phyloP scores from a whole-genome alignment of 2,329 filamentous ascomycete genomes.

The Fusarium miscanthi region DNA sequence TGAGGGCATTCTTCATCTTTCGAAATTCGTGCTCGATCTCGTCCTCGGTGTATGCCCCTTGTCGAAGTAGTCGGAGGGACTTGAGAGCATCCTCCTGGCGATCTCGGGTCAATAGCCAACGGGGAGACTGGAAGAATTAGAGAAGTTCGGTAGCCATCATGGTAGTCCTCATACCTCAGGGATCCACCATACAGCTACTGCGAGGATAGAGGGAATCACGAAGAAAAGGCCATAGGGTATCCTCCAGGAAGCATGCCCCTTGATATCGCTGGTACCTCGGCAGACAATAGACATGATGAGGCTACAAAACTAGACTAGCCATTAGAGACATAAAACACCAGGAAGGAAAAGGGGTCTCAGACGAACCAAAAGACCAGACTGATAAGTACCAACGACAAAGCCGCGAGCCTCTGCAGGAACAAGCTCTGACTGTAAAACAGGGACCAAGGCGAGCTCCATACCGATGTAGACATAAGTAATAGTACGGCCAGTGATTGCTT shows the following conservation, averaged over 20 bases:
- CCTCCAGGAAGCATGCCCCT: constrained; percentile 47
- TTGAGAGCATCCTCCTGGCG: constrained; percentile 46
- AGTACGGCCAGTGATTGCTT: constrained; percentile 51
- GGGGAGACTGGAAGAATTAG: constrained; percentile 41
- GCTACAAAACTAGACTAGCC: constrained; percentile 16
- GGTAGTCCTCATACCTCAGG: neutral
- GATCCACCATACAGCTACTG: constrained; percentile 4
- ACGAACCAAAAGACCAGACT: constrained; percentile 24
- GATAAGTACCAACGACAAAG: constrained; percentile 51
- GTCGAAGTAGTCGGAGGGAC: constrained; percentile 40
- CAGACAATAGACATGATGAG: constrained; percentile 43
- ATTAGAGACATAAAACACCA: neutral
- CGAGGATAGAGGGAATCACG: constrained; percentile 47
- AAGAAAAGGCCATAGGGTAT: constrained; percentile 52
- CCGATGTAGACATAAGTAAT: constrained; percentile 49
- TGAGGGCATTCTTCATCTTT: constrained; percentile 26
- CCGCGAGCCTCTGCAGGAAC: constrained; percentile 43
- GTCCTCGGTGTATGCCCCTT: constrained; percentile 38
- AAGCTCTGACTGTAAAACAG: constrained; percentile 51
- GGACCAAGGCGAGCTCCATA: constrained; percentile 45
- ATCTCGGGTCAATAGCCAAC: constrained; percentile 46
- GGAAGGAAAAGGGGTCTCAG: neutral
- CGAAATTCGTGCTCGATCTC: constrained; percentile 33
- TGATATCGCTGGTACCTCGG: constrained; percentile 46
- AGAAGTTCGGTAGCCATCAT: constrained; percentile 31